These are phyloP conservation scores for Candida maesae DNA, from an alignment of 805 yeast genomes.

Conservation along the genomic window DNA sequence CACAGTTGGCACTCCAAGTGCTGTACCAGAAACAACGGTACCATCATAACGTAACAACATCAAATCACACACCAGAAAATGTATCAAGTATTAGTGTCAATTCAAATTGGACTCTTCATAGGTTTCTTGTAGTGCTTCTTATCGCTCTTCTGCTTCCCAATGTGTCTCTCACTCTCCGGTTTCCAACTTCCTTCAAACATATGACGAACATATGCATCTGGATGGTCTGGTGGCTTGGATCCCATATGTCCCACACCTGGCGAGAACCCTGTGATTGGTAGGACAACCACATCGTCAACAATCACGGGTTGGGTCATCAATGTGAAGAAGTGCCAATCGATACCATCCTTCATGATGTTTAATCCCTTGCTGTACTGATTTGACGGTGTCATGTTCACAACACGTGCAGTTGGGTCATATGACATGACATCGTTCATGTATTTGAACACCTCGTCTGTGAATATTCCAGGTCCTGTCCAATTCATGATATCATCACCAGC, in stretches of 20 bases:
- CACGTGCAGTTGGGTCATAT: slow-evolving; percentile 1
- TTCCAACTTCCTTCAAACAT: slow-evolving; percentile 69
- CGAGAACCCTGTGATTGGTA: slow-evolving; percentile 68
- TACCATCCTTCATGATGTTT: slow-evolving; percentile 24
- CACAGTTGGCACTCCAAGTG: too few relatives aligned
- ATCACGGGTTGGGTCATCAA: slow-evolving; percentile 50
- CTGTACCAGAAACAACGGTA: too few relatives aligned
- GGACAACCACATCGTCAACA: slow-evolving; percentile 63
- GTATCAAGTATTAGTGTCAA: too few relatives aligned
- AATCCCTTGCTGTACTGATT: slow-evolving; percentile 30
- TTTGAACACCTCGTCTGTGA: slow-evolving; percentile 82
- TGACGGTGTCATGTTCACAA: slow-evolving; percentile 17
- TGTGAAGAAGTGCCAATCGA: slow-evolving; percentile 65
- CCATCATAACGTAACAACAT: too few relatives aligned
- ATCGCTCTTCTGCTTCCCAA: slow-evolving; percentile 1
- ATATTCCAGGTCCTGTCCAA: slow-evolving; percentile 97
- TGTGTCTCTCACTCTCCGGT: slow-evolving; percentile 19
- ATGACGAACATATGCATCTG: slow-evolving; percentile 57
- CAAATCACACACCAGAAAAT: too few relatives aligned
- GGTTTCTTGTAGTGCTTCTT: slow-evolving; percentile 5
- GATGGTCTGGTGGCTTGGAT: slow-evolving; percentile 38
- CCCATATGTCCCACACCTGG: slow-evolving; percentile 76
- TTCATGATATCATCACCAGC: slow-evolving; percentile 79
- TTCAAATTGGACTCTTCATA: slow-evolving; percentile 3
- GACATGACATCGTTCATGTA: slow-evolving; percentile 56